Evolutionary conservation across 352 stramenopile species (phyloP).

Genomic region (Globisporangium perplexum): DNA sequence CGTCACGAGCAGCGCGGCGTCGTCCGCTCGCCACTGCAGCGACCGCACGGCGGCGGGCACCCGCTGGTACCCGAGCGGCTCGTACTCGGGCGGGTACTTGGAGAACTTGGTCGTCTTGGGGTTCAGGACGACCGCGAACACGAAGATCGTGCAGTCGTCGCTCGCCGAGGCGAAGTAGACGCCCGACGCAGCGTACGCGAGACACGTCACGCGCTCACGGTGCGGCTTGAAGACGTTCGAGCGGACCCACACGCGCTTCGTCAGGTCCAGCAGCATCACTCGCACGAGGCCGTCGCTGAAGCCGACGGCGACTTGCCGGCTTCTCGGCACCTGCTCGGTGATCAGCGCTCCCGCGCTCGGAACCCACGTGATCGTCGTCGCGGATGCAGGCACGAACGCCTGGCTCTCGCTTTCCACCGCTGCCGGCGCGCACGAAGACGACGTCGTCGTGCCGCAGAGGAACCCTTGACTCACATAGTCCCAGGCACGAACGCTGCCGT

Average conservation of each 20-base stretch:
- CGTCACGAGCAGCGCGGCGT: slow-evolving; percentile 62
- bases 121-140: slow-evolving; percentile 67
- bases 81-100: slow-evolving; percentile 54
- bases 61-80: slow-evolving; percentile 73
- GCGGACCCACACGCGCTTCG: slow-evolving; percentile 42
- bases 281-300: slow-evolving; percentile 88
- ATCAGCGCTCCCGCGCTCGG: slow-evolving; percentile 36
- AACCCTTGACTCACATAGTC: slow-evolving; percentile 61
- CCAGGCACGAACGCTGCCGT: slow-evolving; percentile 84
- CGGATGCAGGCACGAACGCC: slow-evolving; percentile 29
- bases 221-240: slow-evolving; percentile 89
- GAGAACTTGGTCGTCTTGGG: slow-evolving; percentile 45
- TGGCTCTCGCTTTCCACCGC: slow-evolving; percentile 9
- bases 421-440: slow-evolving; percentile 5
- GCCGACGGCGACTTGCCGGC: slow-evolving; percentile 81
- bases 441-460: slow-evolving; percentile 9
- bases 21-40: slow-evolving; percentile 69
- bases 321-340: slow-evolving; percentile 35
- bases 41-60: slow-evolving; percentile 22
- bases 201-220: slow-evolving; percentile 49
- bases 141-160: slow-evolving; percentile 80
- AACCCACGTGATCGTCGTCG: slow-evolving; percentile 71
- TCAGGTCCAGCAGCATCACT: slow-evolving; percentile 52
- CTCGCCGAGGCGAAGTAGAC: slow-evolving; percentile 71
- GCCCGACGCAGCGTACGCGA: slow-evolving; percentile 69